phyloP scores from a whole-genome alignment of 2,329 filamentous ascomycete species.

The Rachicladosporium sp. region DNA sequence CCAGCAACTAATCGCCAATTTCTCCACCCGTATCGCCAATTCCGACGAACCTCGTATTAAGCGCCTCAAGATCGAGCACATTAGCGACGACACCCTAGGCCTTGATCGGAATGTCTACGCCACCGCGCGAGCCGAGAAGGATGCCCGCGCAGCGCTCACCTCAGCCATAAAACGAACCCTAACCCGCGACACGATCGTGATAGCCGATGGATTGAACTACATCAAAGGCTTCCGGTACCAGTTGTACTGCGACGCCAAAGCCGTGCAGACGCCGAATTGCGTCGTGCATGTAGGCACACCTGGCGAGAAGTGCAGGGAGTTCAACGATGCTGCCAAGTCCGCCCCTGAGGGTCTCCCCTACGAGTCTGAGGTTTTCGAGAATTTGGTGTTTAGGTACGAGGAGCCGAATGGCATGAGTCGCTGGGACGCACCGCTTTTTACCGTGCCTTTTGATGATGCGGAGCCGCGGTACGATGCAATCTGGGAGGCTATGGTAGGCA shows the following conservation, averaged over 20 bases:
- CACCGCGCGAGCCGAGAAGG: slow-evolving; percentile 68
- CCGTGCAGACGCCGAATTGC: slow-evolving; percentile 60
- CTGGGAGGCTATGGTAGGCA: slow-evolving; percentile 58
- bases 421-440: slow-evolving; percentile 77
- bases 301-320: slow-evolving; percentile 41
- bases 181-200: slow-evolving; percentile 60
- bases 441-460: slow-evolving; percentile 63
- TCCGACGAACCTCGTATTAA: slow-evolving; percentile 34
- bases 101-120: slow-evolving; percentile 62
- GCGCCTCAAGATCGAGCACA: slow-evolving; percentile 55
- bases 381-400: slow-evolving; percentile 70
- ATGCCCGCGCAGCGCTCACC: slow-evolving; percentile 63
- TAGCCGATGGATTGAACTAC: slow-evolving; percentile 72
- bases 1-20: slow-evolving; percentile 52
- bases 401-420: slow-evolving; percentile 75
- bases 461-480: slow-evolving; percentile 54
- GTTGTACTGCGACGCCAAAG: slow-evolving; percentile 74
- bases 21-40: slow-evolving; percentile 44
- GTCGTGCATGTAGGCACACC: slow-evolving; percentile 54
- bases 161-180: slow-evolving; percentile 68
- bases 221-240: slow-evolving; percentile 87
- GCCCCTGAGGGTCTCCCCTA: slow-evolving; percentile 29
- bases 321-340: slow-evolving; percentile 44
- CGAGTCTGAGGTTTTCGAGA: slow-evolving; percentile 56
- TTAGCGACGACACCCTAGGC: slow-evolving; percentile 60